Evolutionary conservation across 176 grass and related monocot species (phyloP), one percentile per base, ranked within the genome.

Genomic region (Cenchrus purpureus): DNA sequence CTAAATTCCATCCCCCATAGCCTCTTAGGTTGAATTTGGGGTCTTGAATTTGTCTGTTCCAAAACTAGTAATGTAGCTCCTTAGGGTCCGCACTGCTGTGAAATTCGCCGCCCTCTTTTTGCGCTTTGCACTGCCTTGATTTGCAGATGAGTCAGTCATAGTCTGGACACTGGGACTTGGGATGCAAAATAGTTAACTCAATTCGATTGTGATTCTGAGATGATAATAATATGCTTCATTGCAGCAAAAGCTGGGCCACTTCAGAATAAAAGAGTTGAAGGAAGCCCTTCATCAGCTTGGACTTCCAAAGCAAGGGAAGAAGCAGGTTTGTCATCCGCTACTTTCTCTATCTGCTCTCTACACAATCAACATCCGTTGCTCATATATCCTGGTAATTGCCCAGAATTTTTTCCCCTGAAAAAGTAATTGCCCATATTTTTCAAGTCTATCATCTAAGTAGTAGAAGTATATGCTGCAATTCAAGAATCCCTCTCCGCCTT

Each of bases 201-300:
- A 42, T 59, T 77, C 7, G 1, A 20, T 10, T n/a, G 32, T 25
- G 16, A 55, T 55, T 22, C 12, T 40, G 49, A 42, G 10, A n/a
- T 69, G 10, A n/a, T 69, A 56, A 10, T 3, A 7, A 15, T 19
- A 19, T 54, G 46, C 65, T 89, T 56, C 67, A 53, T 77, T 77
- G 31, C 63, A 98, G 95, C 31, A 31, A 7, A 98, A 89, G 76
- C 49, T 98, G 79, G 73, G 50, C 34, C 53, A 62, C 29, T 98
- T 95, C 76, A 88, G 91, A 85, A 86, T 98, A 80, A 98, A 93
- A 87, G 93, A 98, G 76, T 82, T 98, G n/a, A 98, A 93, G 71
- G 93, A 95, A 88, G 91, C 95, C 58, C 83, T 98, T 17, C 82
- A 91, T 56, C 89, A 92, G 78, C 93, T 98, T 77, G 87, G 87